phyloP scores from a whole-genome alignment of 768 basidiomycete genomes.

The Termitomyces sp. region DNA sequence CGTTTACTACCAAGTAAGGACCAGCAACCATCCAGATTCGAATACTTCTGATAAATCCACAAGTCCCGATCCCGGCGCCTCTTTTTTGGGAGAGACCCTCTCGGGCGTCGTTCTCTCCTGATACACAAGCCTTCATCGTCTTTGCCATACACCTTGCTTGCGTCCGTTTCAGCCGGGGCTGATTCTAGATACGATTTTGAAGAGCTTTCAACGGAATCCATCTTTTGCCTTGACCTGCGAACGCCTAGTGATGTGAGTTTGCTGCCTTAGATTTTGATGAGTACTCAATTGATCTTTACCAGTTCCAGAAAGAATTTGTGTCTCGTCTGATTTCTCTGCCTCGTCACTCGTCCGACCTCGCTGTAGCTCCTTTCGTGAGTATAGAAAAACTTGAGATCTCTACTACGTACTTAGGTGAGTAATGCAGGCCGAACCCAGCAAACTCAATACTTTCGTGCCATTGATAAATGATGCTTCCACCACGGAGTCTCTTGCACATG shows the following conservation, averaged over 20 bases:
- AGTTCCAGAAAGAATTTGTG: constrained; percentile 12
- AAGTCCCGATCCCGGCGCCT: constrained; percentile 46
- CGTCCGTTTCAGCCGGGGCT: constrained; percentile 60
- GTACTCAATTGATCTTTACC: neutral
- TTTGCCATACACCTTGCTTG: constrained; percentile 55
- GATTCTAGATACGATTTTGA: constrained; percentile 47
- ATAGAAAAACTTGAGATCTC: neutral
- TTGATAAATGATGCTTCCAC: constrained; percentile 34
- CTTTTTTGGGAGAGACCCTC: constrained; percentile 78
- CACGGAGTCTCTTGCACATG: constrained; percentile 32
- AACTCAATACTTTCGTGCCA: constrained; percentile 49
- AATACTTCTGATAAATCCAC: constrained; percentile 2
- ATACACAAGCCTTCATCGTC: constrained; percentile 52
- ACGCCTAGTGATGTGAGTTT: constrained; percentile 2
- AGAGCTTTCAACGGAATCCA: constrained; percentile 57
- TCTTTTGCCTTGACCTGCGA: constrained; percentile 52
- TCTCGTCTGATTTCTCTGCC: constrained; percentile 14
- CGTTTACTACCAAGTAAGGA: constrained; percentile 68
- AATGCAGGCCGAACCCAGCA: constrained; percentile 40
- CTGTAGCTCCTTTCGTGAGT: constrained; percentile 28
- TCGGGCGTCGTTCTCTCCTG: constrained; percentile 84
- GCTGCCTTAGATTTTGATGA: neutral
- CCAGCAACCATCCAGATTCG: neutral
- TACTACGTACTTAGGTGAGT: neutral
- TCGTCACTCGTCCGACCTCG: constrained; percentile 9